Percentiles rank a stretch among this genome's conserved stretches.
phyloP scores from a whole-genome alignment of 345 rosid species.

The Salix caprea region DNA sequence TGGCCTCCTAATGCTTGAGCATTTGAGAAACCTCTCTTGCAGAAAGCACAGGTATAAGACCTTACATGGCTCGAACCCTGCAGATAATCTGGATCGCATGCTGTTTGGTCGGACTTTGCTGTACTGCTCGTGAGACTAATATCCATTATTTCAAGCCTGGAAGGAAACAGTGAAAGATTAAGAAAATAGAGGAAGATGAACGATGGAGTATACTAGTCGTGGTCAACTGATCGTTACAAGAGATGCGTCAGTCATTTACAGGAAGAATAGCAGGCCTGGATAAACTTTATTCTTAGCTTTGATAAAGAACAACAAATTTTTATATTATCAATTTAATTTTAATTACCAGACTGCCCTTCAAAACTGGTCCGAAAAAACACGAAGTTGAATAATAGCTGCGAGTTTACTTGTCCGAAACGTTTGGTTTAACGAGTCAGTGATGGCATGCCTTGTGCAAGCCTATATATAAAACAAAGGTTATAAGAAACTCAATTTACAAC shows the following conservation, averaged over 20 bases:
- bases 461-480: neutral
- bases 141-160: slow-evolving; percentile 15
- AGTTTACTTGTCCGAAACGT: neutral
- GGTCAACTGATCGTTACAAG: slow-evolving; percentile 27
- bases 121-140: slow-evolving; percentile 1
- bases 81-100: slow-evolving; percentile 18
- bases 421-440: no score
- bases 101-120: slow-evolving; percentile 16
- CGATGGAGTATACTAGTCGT: neutral
- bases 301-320: neutral
- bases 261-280: slow-evolving; percentile 2
- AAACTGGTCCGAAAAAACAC: neutral
- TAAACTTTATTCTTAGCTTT: neutral
- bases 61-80: slow-evolving; percentile 10
- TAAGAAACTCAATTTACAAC: neutral
- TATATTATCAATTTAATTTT: neutral
- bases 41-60: slow-evolving; percentile 31
- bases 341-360: neutral
- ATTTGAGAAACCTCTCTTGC: slow-evolving; percentile 28
- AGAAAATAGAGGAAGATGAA: neutral
- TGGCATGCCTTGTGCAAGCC: neutral
- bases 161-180: neutral
- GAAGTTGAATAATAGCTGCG: neutral
- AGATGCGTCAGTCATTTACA: neutral
- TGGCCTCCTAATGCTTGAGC: slow-evolving; percentile 33